Base-by-base conservation (phyloP, 2,329 filamentous ascomycete species). In the Cladophialophora psammophila region DNA sequence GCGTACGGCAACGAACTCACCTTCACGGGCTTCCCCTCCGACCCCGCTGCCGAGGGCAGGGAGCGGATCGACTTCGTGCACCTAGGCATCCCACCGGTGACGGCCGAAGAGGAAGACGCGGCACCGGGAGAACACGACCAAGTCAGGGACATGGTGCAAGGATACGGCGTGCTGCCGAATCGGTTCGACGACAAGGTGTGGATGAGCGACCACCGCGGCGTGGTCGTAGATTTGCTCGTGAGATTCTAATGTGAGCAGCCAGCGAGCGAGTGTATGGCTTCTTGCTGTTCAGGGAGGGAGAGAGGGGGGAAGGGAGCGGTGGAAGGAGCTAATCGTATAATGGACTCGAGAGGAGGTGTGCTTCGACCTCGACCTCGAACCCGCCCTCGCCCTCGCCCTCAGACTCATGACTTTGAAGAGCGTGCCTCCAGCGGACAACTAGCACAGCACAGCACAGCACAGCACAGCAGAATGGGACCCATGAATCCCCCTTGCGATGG, bases 171-270 rank as follows among this genome's bases (percentile, higher is more conserved):
- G 2, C 72, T 88, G 56, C 75, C 79, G 9, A 88, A 85, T 70
- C 74, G 75, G 54, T 88, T 87, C 70, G 86, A 88, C 53, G 83
- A 87, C 71, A 82, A 80, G 1, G 76, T 87, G 2, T 85, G 80
- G 71, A 80, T 77, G 63, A 87, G 84, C 65, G 86, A 88, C 72
- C 86, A 88, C 74, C 78, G 84, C 54, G 84, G 82, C 54, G 86
- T 88, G 5, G 81, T 88, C 54, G 83, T 81, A 2, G 86, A 88
- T 64, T 45, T 69, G n/a, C 58, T 71, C 1, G 26, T 71, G 35
- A 20, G 4, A 35, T 38, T 61, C 13, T 61, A 31, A n/a, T 13
- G 2, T 26, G 26, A 26, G 26, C 26, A 26, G 26, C 26, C 2
- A 26, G 26, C 26, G 26, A 3, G 26, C 26, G 26, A 26, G 3